Conservation (phyloP, 805 yeast species). For the Allodekkera sacchari region DNA sequence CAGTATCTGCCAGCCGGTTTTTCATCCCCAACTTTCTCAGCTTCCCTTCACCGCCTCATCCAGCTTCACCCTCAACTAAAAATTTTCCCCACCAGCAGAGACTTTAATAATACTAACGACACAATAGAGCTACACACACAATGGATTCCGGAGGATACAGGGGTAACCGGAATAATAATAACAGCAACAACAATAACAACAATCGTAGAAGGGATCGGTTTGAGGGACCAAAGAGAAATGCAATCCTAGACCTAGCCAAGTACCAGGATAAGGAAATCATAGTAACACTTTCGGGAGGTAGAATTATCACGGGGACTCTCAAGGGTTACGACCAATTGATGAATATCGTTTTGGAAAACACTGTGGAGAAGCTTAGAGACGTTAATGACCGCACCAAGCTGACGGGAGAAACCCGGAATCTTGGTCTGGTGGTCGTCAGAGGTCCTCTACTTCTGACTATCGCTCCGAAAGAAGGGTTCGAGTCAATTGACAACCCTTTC, state of each 20-base stretch:
- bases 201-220: conserved; percentile 18
- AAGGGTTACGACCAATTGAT: conserved; percentile 79
- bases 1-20: no score
- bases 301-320: conserved; percentile 64
- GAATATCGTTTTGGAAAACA: conserved; percentile 70
- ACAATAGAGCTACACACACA: no score
- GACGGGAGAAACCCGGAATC: conserved; percentile 51
- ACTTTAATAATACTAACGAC: no score
- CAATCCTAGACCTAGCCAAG: conserved; percentile 72
- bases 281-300: conserved; percentile 80
- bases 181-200: conserved; percentile 2
- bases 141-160: conserved; percentile 3
- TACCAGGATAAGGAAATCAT: conserved; percentile 66
- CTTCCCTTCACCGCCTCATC: no score
- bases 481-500: conserved; percentile 65
- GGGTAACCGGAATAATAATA: conserved; percentile 4
- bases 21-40: no score
- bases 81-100: no score
- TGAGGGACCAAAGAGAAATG: conserved; percentile 85
- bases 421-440: conserved; percentile 78
- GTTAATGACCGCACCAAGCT: conserved; percentile 31
- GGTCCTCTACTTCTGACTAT: conserved; percentile 72
- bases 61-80: no score
- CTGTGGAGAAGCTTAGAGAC: conserved; percentile 56
- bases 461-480: conserved; percentile 69